These are phyloP conservation scores for Tolypocladium tundrense DNA, from an alignment of 2,329 filamentous ascomycete species.

Conservation along the genomic window DNA sequence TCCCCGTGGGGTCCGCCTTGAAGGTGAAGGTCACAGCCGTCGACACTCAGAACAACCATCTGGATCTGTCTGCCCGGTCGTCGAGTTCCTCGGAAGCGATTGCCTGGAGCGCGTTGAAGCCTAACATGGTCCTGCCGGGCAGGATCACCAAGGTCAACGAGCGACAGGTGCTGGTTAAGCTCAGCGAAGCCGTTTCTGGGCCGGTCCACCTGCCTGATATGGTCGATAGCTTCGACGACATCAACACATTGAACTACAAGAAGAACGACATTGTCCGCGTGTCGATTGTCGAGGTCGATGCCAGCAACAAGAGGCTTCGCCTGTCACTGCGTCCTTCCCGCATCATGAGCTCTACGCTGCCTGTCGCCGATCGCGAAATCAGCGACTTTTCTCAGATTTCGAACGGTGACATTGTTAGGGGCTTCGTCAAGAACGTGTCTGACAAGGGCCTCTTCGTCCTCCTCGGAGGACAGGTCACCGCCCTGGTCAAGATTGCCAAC, in stretches of 20 bases:
- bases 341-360: slow-evolving; percentile 74
- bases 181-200: slow-evolving; percentile 70
- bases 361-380: slow-evolving; percentile 74
- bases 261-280: slow-evolving; percentile 84
- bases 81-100: slow-evolving; percentile 37
- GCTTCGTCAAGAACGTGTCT: slow-evolving; percentile 83
- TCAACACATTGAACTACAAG: slow-evolving; percentile 62
- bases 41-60: slow-evolving; percentile 59
- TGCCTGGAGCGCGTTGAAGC: slow-evolving; percentile 60
- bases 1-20: slow-evolving; percentile 82
- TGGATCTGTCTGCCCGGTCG: slow-evolving; percentile 77
- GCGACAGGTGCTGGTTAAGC: slow-evolving; percentile 71
- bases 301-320: slow-evolving; percentile 71
- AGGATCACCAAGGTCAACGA: slow-evolving; percentile 80
- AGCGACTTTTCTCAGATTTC: slow-evolving; percentile 59
- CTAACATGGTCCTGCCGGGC: slow-evolving; percentile 72
- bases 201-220: slow-evolving; percentile 76
- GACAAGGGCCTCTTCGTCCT: slow-evolving; percentile 85
- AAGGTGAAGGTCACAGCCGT: slow-evolving; percentile 69
- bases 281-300: slow-evolving; percentile 72
- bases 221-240: slow-evolving; percentile 74
- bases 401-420: slow-evolving; percentile 70
- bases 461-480: slow-evolving; percentile 71
- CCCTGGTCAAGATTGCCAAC: slow-evolving; percentile 76
- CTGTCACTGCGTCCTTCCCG: slow-evolving; percentile 80